These are phyloP conservation scores for Pholiota conissans DNA, from an alignment of 768 basidiomycete species.

Conservation along the genomic window DNA sequence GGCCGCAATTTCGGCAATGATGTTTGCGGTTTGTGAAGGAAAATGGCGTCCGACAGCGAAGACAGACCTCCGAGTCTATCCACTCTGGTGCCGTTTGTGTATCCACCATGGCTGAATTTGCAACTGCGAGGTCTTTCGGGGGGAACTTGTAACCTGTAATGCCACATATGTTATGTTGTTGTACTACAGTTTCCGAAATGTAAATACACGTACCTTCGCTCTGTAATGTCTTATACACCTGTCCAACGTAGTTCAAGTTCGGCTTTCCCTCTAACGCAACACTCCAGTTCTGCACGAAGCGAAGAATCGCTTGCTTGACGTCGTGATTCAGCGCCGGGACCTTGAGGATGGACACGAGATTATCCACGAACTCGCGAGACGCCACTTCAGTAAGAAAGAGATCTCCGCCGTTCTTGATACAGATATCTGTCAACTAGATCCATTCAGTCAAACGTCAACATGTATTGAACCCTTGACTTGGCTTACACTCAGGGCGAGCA, in stretches of 20 bases:
- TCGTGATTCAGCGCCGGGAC: conserved; percentile 74
- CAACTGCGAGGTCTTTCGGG: conserved; percentile 66
- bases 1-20: conserved; percentile 97
- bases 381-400: conserved; percentile 83
- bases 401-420: conserved; percentile 97
- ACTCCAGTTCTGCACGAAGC: conserved; percentile 92
- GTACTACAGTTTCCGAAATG: conserved; percentile 1
- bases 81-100: conserved; percentile 93
- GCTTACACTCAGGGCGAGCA: conserved; percentile 82
- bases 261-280: conserved; percentile 84
- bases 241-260: conserved; percentile 68
- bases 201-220: conserved; percentile 56
- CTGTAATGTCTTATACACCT: conserved; percentile 77
- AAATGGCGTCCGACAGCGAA: conserved; percentile 89
- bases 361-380: conserved; percentile 92
- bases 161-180: conserved; percentile 1
- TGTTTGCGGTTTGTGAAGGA: conserved; percentile 97
- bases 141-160: conserved; percentile 89
- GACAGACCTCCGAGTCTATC: conserved; percentile 95
- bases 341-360: conserved; percentile 86
- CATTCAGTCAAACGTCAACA: neutral
- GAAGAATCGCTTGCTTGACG: conserved; percentile 77
- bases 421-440: conserved; percentile 79
- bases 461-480: conserved; percentile 13
- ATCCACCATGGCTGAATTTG: conserved; percentile 85